Conservation (phyloP, 176 grass and related monocot genomes). For the Rhynchospora pubera region DNA sequence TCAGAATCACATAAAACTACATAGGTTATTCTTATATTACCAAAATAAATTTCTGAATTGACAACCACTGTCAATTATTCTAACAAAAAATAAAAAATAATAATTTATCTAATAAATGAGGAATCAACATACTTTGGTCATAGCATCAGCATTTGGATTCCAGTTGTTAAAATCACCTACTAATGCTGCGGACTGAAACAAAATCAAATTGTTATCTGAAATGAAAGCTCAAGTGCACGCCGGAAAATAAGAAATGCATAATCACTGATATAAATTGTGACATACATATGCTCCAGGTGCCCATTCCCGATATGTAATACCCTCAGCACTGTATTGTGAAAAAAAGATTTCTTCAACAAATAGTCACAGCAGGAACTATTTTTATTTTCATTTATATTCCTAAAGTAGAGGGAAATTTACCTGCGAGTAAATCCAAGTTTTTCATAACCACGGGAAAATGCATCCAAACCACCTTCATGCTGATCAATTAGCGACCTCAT, state of each 20-base stretch:
- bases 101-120: conserved; percentile 18
- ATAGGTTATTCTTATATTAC: conserved; percentile 12
- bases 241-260: conserved; percentile 1
- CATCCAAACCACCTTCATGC: conserved; percentile 79
- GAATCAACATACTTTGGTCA: conserved; percentile 54
- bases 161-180: conserved; percentile 96
- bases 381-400: not conserved
- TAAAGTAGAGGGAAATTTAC: conserved; percentile 27
- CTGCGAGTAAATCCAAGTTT: conserved; percentile 80
- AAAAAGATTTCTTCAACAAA: conserved; percentile 16
- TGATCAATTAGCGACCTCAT: conserved; percentile 63
- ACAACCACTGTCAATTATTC: no score
- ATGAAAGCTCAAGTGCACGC: not conserved
- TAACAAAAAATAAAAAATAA: no score
- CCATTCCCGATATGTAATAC: conserved; percentile 91
- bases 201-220: conserved; percentile 20
- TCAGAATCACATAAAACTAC: conserved; percentile 25
- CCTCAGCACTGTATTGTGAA: conserved; percentile 46
- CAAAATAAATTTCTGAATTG: not conserved
- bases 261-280: conserved; percentile 16
- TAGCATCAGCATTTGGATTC: conserved; percentile 55
- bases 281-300: conserved; percentile 86
- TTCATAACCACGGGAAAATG: conserved; percentile 81
- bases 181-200: conserved; percentile 65
- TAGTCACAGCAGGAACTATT: not conserved